A percentile compares a stretch with the other conserved stretches of the same genome.
Conservation (phyloP, 1,284 basidiomycete genomes). For the Boletus smithii region DNA sequence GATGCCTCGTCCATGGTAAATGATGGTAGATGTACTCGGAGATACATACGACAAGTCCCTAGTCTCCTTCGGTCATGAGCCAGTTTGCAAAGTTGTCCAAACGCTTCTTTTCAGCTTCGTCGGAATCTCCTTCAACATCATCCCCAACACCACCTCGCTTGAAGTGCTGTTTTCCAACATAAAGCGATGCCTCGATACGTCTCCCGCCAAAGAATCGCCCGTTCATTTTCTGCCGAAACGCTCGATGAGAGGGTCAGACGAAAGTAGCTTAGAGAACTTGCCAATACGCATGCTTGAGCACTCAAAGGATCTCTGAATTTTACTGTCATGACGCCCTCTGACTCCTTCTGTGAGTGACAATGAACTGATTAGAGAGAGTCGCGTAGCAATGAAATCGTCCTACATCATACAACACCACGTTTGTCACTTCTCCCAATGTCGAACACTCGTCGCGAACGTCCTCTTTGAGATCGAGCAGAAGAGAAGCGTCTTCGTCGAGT, state of each 20-base stretch:
- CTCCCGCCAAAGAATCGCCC: slow-evolving; percentile 90
- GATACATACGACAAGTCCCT: slow-evolving; percentile 11
- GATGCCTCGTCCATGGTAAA: neutral
- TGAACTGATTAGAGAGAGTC: neutral
- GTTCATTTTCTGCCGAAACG: slow-evolving; percentile 79
- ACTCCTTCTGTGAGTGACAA: slow-evolving; percentile 65
- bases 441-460: slow-evolving; percentile 96
- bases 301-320: slow-evolving; percentile 88
- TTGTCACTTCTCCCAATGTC: slow-evolving; percentile 90
- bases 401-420: slow-evolving; percentile 95
- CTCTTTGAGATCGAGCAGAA: slow-evolving; percentile 91
- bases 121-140: slow-evolving; percentile 58
- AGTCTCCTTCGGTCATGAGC: slow-evolving; percentile 77
- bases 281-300: slow-evolving; percentile 86
- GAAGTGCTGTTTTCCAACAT: slow-evolving; percentile 80
- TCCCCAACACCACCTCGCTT: slow-evolving; percentile 65
- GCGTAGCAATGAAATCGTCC: slow-evolving; percentile 33
- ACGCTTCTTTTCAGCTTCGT: slow-evolving; percentile 76
- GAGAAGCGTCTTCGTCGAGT: slow-evolving; percentile 81
- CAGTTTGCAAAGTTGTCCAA: slow-evolving; percentile 86
- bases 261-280: slow-evolving; percentile 39
- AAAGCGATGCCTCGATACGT: slow-evolving; percentile 78
- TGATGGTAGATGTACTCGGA: slow-evolving; percentile 1
- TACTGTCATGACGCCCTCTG: slow-evolving; percentile 93
- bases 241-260: neutral